These are phyloP conservation scores for Diplosphaera chodatii DNA, from an alignment of 139 green algal species.

Conservation along the genomic window DNA sequence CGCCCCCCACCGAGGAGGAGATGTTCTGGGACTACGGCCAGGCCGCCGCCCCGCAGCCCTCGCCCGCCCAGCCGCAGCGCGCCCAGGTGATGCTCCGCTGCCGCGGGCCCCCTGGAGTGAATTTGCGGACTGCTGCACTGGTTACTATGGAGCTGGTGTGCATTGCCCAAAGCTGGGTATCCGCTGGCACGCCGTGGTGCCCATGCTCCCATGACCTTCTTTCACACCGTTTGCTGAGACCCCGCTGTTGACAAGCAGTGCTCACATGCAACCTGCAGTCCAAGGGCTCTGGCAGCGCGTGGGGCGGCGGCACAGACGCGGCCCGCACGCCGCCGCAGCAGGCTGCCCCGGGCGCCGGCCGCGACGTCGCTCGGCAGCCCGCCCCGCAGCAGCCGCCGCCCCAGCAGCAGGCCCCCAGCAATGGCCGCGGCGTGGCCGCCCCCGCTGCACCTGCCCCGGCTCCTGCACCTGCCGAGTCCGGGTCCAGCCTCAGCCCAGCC, in stretches of 20 bases:
- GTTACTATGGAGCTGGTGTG: no score
- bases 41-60: background rate
- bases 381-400: no score
- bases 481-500: background rate
- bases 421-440: background rate
- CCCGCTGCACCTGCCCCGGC: background rate
- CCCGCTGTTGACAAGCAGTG: no score
- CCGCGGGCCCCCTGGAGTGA: background rate
- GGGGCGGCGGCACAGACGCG: no score
- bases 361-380: no score
- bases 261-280: background rate
- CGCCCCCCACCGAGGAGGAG: constrained; percentile 6
- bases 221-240: no score
- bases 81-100: background rate
- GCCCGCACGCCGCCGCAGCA: background rate
- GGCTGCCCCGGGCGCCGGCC: no score
- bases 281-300: background rate
- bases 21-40: constrained; percentile 28
- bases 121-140: no score
- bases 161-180: no score
- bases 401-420: background rate
- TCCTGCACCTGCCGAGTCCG: background rate
- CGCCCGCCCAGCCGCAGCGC: background rate
- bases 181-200: no score
- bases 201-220: no score